Conservation (phyloP, 192 early-diverging fungal species). For the Backusella psychrophila region DNA sequence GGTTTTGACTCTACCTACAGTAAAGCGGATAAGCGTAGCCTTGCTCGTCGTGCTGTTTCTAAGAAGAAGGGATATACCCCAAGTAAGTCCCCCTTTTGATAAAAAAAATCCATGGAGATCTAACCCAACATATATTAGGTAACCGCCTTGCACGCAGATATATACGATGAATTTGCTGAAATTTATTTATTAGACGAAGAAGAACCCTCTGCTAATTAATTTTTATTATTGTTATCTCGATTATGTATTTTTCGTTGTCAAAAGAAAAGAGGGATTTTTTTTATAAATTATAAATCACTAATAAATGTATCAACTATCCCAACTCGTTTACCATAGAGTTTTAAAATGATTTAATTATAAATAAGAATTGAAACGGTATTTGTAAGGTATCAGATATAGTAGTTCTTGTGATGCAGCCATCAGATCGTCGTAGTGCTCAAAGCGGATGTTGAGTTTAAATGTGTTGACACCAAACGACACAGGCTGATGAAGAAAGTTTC, state of each 20-base stretch:
- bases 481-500: too few species aligned
- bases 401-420: too few species aligned
- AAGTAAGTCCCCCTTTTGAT: neutral
- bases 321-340: too few species aligned
- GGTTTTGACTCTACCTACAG: neutral
- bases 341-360: too few species aligned
- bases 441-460: too few species aligned
- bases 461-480: too few species aligned
- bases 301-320: neutral
- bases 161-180: neutral
- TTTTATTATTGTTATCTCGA: neutral
- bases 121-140: neutral
- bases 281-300: neutral
- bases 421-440: too few species aligned
- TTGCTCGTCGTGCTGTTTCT: neutral
- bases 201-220: neutral
- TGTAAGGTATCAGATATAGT: too few species aligned
- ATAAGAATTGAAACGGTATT: too few species aligned
- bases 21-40: neutral
- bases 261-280: neutral
- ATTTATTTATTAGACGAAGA: neutral
- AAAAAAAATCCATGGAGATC: too few species aligned
- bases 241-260: neutral
- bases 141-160: neutral
- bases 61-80: neutral